These are phyloP conservation scores for Aspergillus hortae DNA, from an alignment of 2,329 filamentous ascomycete species.

Conservation along the genomic window DNA sequence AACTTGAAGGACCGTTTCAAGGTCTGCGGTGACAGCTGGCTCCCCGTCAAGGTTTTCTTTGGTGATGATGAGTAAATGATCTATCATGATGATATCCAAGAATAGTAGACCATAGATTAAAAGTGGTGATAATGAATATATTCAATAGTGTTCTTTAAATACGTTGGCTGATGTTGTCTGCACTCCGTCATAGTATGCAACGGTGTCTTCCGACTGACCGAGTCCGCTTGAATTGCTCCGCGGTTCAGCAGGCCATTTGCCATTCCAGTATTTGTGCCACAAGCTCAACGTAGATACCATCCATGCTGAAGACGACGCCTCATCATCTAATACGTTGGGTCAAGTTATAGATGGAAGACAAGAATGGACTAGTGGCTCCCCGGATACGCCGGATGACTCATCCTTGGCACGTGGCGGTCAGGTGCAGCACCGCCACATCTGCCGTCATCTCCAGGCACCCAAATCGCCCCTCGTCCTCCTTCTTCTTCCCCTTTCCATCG, in stretches of 20 bases:
- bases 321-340: no score
- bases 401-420: slow-evolving; percentile 13
- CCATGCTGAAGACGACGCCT: no score
- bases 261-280: no score
- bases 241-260: no score
- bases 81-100: slow-evolving; percentile 15
- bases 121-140: slow-evolving; percentile 7
- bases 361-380: background rate
- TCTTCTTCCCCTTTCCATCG: slow-evolving; percentile 10
- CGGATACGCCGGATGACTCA: background rate
- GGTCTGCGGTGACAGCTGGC: slow-evolving; percentile 71
- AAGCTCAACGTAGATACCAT: no score
- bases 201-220: no score
- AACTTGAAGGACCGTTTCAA: slow-evolving; percentile 73
- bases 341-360: no score
- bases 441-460: slow-evolving; percentile 27
- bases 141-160: background rate
- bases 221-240: no score
- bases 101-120: slow-evolving; percentile 19
- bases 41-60: slow-evolving; percentile 74
- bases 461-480: slow-evolving; percentile 11
- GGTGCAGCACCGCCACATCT: slow-evolving; percentile 22
- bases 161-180: no score
- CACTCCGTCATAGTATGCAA: no score
- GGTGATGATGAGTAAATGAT: slow-evolving; percentile 68